These are phyloP conservation scores for Clavispora fructus DNA, from an alignment of 805 yeast species.

Conservation along the genomic window DNA sequence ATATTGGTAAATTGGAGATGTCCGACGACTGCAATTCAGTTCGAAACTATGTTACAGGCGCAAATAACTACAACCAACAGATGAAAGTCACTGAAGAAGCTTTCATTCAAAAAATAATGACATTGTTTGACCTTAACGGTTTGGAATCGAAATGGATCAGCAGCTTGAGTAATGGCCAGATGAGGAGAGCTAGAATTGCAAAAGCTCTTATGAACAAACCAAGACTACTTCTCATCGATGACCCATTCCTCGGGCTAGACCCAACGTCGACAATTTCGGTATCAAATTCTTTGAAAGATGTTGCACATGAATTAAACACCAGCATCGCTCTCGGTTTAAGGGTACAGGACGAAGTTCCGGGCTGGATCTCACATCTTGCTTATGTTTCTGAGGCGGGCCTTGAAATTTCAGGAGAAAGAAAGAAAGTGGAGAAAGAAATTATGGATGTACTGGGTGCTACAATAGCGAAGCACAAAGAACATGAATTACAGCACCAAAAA, in stretches of 20 bases:
- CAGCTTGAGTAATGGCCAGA: constrained; percentile 89
- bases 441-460: neutral
- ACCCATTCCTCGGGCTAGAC: constrained; percentile 89
- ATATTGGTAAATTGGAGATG: constrained; percentile 57
- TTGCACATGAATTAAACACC: constrained; percentile 37
- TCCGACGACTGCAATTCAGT: constrained; percentile 64
- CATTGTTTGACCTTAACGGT: constrained; percentile 48
- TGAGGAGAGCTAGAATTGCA: constrained; percentile 85
- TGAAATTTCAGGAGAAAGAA: constrained; percentile 41
- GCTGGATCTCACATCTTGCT: constrained; percentile 73
- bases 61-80: constrained; percentile 44
- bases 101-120: constrained; percentile 39
- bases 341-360: constrained; percentile 68
- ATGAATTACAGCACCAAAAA: neutral
- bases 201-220: constrained; percentile 64
- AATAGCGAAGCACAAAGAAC: neutral
- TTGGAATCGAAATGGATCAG: constrained; percentile 73
- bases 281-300: constrained; percentile 42
- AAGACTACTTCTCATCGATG: constrained; percentile 68
- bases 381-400: constrained; percentile 52
- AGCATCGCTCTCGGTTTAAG: constrained; percentile 71
- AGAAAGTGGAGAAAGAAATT: constrained; percentile 13
- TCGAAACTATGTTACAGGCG: constrained; percentile 49
- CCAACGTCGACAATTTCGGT: constrained; percentile 63
- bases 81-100: constrained; percentile 22